Conservation (phyloP, 2,329 filamentous ascomycete genomes). For the Scytalidium sp. region DNA sequence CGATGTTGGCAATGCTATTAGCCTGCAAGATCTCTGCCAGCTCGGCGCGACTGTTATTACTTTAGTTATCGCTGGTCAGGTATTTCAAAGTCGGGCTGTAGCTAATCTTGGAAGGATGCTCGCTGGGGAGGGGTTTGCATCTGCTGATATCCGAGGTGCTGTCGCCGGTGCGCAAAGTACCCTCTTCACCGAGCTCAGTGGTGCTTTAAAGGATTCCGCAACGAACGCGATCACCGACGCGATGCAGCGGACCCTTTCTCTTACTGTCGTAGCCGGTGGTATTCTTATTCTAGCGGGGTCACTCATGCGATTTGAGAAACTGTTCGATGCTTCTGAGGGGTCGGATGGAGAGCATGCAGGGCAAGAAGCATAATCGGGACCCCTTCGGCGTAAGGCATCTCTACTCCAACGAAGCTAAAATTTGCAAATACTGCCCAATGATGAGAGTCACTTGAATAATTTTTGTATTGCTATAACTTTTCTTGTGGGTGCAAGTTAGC, state of each 20-base stretch:
- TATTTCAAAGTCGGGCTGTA: slow-evolving; percentile 31
- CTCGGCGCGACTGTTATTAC: slow-evolving; percentile 28
- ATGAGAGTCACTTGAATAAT: no score
- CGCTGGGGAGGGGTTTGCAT: slow-evolving; percentile 10
- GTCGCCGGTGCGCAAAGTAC: slow-evolving; percentile 14
- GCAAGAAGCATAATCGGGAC: no score
- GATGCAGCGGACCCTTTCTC: neutral
- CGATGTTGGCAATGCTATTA: slow-evolving; percentile 26
- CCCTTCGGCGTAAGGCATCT: no score
- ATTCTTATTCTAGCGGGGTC: neutral
- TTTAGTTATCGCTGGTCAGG: slow-evolving; percentile 29
- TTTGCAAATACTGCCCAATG: no score
- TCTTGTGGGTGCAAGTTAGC: no score
- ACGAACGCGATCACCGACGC: neutral
- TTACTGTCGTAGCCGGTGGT: neutral
- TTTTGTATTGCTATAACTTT: no score
- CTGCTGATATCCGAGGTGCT: slow-evolving; percentile 19
- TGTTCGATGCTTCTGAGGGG: neutral
- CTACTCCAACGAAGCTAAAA: no score
- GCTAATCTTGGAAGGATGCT: slow-evolving; percentile 21
- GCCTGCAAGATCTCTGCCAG: slow-evolving; percentile 32
- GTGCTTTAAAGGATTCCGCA: neutral
- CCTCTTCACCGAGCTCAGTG: slow-evolving; percentile 3
- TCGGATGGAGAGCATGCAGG: no score
- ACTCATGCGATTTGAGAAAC: neutral